Evolutionary conservation across 1,284 basidiomycete genomes (phyloP).

Genomic region (Sutorius eximius): DNA sequence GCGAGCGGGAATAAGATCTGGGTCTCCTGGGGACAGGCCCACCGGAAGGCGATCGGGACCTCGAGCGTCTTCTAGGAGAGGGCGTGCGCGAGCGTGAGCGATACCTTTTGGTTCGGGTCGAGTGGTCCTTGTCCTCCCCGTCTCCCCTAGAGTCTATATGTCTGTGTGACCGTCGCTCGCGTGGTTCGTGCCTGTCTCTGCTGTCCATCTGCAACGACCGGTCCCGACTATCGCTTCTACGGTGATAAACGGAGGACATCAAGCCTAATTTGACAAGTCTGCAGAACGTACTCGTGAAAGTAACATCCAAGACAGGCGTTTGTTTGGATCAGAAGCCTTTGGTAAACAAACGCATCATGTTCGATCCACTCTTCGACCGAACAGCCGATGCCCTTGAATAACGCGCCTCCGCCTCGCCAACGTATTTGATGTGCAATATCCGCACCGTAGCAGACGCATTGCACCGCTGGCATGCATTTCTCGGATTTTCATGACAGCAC

Average conservation of each 20-base stretch:
- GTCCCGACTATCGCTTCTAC: constrained; percentile 23
- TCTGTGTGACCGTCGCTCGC: constrained; percentile 20
- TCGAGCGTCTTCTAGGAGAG: constrained; percentile 23
- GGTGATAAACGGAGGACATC: constrained; percentile 26
- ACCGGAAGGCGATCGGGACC: constrained; percentile 29
- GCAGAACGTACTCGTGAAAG: not conserved
- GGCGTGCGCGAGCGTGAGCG: constrained; percentile 26
- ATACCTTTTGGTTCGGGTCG: constrained; percentile 2
- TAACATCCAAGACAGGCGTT: constrained; percentile 7
- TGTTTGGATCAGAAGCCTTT: constrained; percentile 34
- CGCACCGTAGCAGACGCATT: constrained; percentile 27
- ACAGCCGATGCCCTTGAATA: constrained; percentile 11
- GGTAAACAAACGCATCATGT: constrained; percentile 27
- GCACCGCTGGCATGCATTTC: constrained; percentile 16
- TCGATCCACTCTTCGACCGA: constrained; percentile 25
- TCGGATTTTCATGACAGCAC: constrained; percentile 13
- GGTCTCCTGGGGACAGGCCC: constrained; percentile 15
- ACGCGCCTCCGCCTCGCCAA: constrained; percentile 10
- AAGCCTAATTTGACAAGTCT: not conserved
- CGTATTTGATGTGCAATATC: constrained; percentile 27
- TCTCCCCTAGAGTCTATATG: constrained; percentile 11
- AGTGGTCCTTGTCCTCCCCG: constrained; percentile 12
- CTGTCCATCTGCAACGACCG: constrained; percentile 11
- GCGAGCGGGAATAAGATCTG: constrained; percentile 27
- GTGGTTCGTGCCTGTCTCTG: constrained; percentile 17